These are phyloP conservation scores for Eudorina sp. DNA, from an alignment of 139 green algal genomes.

Conservation along the genomic window DNA sequence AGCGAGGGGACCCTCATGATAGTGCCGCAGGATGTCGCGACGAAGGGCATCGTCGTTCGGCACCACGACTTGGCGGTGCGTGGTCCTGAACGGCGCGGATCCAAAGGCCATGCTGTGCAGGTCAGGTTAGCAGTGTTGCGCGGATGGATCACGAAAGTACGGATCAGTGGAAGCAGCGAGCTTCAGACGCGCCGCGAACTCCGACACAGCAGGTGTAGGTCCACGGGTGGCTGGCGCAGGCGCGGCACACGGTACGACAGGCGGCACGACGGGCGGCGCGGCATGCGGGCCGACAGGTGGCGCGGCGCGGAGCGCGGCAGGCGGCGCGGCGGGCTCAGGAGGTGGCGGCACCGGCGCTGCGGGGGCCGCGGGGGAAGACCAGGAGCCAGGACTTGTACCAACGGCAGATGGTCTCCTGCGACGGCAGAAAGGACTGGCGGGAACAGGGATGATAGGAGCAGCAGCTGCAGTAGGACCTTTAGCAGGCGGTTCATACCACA, in stretches of 20 bases:
- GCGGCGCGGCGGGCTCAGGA: too few relatives aligned
- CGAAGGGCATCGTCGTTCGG: not conserved
- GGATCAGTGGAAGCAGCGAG: not conserved
- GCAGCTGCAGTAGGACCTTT: too few relatives aligned
- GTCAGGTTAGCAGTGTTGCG: not conserved
- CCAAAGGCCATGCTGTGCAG: not conserved
- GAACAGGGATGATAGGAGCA: too few relatives aligned
- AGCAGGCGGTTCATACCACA: not conserved
- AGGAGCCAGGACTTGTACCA: too few relatives aligned
- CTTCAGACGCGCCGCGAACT: not conserved
- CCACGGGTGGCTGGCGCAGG: not conserved
- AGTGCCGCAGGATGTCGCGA: not conserved
- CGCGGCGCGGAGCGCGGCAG: too few relatives aligned
- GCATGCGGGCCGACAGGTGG: too few relatives aligned
- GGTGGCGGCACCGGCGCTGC: too few relatives aligned
- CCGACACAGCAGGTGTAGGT: not conserved
- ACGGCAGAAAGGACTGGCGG: too few relatives aligned
- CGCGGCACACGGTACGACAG: not conserved
- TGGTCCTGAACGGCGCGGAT: not conserved
- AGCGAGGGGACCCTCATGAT: not conserved
- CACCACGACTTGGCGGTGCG: not conserved
- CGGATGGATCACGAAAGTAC: not conserved
- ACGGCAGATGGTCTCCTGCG: too few relatives aligned
- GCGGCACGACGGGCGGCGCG: not conserved
- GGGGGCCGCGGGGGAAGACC: too few relatives aligned